Evolutionary conservation across 1,139 yeast genomes (phyloP).

Genomic region (Citeromyces hawaiiensis): DNA sequence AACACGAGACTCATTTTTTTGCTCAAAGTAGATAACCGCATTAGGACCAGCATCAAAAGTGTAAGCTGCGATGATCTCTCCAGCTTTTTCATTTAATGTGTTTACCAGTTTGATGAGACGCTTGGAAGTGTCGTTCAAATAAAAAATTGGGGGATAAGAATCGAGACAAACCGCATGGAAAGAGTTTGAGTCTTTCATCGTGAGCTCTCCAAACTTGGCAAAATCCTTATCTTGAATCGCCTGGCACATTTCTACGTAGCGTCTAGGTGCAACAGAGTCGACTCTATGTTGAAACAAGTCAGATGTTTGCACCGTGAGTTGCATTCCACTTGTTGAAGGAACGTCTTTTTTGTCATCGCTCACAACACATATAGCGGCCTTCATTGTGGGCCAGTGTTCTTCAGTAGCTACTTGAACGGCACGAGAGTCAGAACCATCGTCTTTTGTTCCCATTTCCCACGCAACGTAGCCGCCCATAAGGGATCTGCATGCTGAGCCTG

Average conservation of each 20-base stretch:
- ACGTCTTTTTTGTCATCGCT: constrained; percentile 91
- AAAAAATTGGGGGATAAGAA: constrained; percentile 90
- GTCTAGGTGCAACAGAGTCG: constrained; percentile 65
- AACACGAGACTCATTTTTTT: constrained; percentile 54
- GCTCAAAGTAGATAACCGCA: constrained; percentile 84
- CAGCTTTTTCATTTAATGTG: constrained; percentile 52
- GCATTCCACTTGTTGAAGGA: constrained; percentile 95
- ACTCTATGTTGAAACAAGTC: constrained; percentile 74
- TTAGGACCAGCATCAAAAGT: constrained; percentile 99
- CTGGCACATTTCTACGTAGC: constrained; percentile 72
- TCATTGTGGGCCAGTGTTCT: constrained; percentile 85
- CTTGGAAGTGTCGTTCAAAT: constrained; percentile 89
- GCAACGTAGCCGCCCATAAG: constrained; percentile 96
- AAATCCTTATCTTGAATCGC: constrained; percentile 66
- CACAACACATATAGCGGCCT: constrained; percentile 85
- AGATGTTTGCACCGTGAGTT: constrained; percentile 80
- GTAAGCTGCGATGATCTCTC: constrained; percentile 73
- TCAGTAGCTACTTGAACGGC: constrained; percentile 85
- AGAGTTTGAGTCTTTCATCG: constrained; percentile 94
- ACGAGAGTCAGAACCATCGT: constrained; percentile 76
- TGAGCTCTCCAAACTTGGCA: constrained; percentile 67
- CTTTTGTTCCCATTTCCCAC: constrained; percentile 85
- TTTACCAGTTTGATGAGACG: constrained; percentile 76
- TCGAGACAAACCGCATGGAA: constrained; percentile 97
- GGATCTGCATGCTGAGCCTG: constrained; percentile 97